Evolutionary conservation across 225 moss, liverwort and hornwort genomes (phyloP).

Genomic region (Asterella californica): DNA sequence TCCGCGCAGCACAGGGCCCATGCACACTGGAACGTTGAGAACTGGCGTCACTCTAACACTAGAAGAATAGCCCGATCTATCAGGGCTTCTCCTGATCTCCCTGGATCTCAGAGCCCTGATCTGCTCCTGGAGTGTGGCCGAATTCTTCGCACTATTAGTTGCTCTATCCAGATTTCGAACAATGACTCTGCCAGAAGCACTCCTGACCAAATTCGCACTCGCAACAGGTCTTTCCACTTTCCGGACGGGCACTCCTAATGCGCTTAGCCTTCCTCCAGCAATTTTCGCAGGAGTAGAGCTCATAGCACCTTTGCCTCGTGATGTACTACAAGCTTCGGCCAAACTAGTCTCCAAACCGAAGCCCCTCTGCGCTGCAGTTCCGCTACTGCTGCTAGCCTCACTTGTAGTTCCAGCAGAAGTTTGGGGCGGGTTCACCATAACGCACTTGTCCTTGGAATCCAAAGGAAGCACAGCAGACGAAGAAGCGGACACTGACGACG

Average conservation of each 20-base stretch:
- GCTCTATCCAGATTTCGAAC: constrained; percentile 75
- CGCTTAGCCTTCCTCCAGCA: constrained; percentile 22
- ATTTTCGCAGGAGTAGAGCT: background rate
- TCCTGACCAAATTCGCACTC: constrained; percentile 32
- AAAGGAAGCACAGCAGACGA: background rate
- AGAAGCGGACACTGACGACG: background rate
- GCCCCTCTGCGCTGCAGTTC: background rate
- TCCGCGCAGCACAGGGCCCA: constrained; percentile 75
- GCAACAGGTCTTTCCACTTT: constrained; percentile 34
- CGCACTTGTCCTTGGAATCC: constrained; percentile 17
- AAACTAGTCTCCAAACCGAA: too few relatives aligned
- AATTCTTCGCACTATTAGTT: constrained; percentile 50
- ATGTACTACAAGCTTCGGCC: constrained; percentile 14
- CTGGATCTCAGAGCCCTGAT: constrained; percentile 75
- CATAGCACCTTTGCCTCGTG: background rate
- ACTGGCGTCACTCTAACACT: constrained; percentile 86
- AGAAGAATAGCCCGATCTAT: constrained; percentile 64
- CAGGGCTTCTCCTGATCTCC: constrained; percentile 85
- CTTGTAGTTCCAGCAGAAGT: background rate
- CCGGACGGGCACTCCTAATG: constrained; percentile 30
- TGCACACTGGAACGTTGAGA: constrained; percentile 85
- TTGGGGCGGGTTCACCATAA: constrained; percentile 14
- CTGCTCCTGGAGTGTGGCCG: constrained; percentile 55
- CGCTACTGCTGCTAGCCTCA: constrained; percentile 1
- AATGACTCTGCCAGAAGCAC: constrained; percentile 54